A percentile compares a stretch with the other conserved stretches of the same genome.
Conservation (phyloP, 768 basidiomycete species). For the Glaciozyma antarctica region DNA sequence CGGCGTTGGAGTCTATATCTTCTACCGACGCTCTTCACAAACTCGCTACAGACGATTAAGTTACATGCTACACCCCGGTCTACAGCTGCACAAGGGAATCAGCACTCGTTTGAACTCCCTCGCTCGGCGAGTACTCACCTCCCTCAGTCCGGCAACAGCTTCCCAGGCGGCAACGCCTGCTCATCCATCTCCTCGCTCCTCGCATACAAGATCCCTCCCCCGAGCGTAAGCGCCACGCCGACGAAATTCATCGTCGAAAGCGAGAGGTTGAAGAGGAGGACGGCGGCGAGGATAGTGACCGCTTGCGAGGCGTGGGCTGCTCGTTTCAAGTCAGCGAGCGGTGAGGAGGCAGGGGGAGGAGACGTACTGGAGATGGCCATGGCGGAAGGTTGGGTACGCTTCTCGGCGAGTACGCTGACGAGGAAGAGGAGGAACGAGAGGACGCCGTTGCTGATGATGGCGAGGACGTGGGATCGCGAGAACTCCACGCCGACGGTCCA, state of each 20-base stretch:
- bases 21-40: too few species aligned
- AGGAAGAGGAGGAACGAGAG: conserved; percentile 16
- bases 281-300: conserved; percentile 16
- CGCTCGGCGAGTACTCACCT: background rate
- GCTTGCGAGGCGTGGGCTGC: conserved; percentile 28
- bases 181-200: conserved; percentile 19
- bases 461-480: conserved; percentile 10
- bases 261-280: conserved; percentile 14
- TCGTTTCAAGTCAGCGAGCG: background rate
- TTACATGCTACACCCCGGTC: too few species aligned
- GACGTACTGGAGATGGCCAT: conserved; percentile 18
- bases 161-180: background rate
- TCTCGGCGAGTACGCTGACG: conserved; percentile 15
- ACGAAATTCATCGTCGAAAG: conserved; percentile 18
- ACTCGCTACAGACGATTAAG: too few species aligned
- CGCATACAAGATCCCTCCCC: conserved; percentile 17
- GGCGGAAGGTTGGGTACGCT: conserved; percentile 13
- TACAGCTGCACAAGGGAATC: too few species aligned
- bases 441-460: conserved; percentile 24
- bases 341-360: background rate
- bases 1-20: too few species aligned
- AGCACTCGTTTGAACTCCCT: too few species aligned
- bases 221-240: conserved; percentile 22
- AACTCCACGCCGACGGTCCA: conserved; percentile 9
- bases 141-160: background rate